Percentiles rank a stretch among this genome's conserved stretches.
Evolutionary conservation across 805 yeast genomes (phyloP).

Genomic region (Kurtzmaniella cleridarum): DNA sequence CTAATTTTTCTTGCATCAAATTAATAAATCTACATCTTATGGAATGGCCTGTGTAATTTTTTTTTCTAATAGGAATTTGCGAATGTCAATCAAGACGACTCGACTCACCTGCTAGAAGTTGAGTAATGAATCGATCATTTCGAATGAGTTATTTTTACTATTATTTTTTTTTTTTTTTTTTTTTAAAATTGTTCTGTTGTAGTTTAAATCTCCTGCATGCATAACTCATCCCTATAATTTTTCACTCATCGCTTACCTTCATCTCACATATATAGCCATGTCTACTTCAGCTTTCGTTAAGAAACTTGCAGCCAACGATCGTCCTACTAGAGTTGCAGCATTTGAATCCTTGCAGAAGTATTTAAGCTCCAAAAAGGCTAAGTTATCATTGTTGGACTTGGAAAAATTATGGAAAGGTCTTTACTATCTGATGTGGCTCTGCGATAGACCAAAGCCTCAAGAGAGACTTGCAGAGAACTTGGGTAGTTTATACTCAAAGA

Average conservation of each 20-base stretch:
- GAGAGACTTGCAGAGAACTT: slow-evolving; percentile 73
- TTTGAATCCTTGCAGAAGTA: slow-evolving; percentile 58
- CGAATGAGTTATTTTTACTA: too few species aligned
- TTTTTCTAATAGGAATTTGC: too few species aligned
- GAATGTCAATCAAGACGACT: too few species aligned
- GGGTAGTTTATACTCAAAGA: slow-evolving; percentile 49
- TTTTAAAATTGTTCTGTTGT: too few species aligned
- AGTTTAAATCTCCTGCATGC: too few species aligned
- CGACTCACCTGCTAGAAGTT: too few species aligned
- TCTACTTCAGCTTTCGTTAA: slow-evolving; percentile 59
- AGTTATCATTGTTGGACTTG: slow-evolving; percentile 48
- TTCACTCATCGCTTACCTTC: not conserved
- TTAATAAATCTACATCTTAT: too few species aligned
- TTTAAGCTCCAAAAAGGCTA: slow-evolving; percentile 36
- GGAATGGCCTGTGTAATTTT: too few species aligned
- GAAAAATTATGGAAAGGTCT: slow-evolving; percentile 96
- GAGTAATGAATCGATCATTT: too few species aligned
- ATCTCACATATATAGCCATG: slow-evolving; percentile 7
- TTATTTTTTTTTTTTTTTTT: too few species aligned
- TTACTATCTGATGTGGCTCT: slow-evolving; percentile 92
- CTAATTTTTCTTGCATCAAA: too few species aligned
- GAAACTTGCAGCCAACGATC: slow-evolving; percentile 77
- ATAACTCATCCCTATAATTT: too few species aligned
- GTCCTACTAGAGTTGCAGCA: slow-evolving; percentile 70
- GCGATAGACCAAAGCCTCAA: slow-evolving; percentile 91